Conservation (phyloP, 805 yeast genomes). For the Scheffersomyces amazonensis region DNA sequence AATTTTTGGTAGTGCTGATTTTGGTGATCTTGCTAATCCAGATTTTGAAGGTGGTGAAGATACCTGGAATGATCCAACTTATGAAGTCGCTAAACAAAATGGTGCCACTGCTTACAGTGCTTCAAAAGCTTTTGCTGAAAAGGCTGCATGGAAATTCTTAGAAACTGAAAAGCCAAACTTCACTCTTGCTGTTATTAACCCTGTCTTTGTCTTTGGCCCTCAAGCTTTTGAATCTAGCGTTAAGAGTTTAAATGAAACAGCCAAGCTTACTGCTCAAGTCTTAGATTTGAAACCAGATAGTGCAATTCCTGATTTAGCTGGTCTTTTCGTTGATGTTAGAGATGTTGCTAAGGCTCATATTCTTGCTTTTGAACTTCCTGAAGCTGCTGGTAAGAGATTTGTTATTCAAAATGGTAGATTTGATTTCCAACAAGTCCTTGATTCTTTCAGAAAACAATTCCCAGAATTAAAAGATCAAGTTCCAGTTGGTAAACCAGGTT, state of each 20-base stretch:
- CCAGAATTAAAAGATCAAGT: constrained; percentile 42
- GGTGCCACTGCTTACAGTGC: constrained; percentile 15
- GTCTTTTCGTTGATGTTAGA: constrained; percentile 18
- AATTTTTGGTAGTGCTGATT: constrained; percentile 43
- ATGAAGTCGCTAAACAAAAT: constrained; percentile 20
- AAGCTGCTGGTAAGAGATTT: constrained; percentile 24
- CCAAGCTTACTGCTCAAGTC: constrained; percentile 22
- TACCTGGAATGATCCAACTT: constrained; percentile 34
- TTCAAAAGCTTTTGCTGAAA: constrained; percentile 23
- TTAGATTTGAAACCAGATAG: constrained; percentile 15
- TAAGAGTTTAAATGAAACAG: constrained; percentile 19
- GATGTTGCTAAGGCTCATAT: constrained; percentile 23
- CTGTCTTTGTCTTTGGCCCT: constrained; percentile 23
- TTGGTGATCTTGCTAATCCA: constrained; percentile 14
- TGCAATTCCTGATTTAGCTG: constrained; percentile 6
- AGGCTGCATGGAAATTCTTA: constrained; percentile 30
- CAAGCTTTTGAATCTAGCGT: constrained; percentile 31
- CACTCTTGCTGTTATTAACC: constrained; percentile 15
- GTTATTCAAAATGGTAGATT: constrained; percentile 11
- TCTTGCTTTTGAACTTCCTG: constrained; percentile 20
- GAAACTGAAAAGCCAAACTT: constrained; percentile 17
- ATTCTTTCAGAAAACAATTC: constrained; percentile 29
- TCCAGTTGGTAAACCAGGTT: constrained; percentile 36
- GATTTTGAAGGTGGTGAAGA: constrained; percentile 28
- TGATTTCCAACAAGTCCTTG: constrained; percentile 16